Evolutionary conservation across 2,329 filamentous ascomycete species (phyloP).

Genomic region (Hypoxylon sp.): DNA sequence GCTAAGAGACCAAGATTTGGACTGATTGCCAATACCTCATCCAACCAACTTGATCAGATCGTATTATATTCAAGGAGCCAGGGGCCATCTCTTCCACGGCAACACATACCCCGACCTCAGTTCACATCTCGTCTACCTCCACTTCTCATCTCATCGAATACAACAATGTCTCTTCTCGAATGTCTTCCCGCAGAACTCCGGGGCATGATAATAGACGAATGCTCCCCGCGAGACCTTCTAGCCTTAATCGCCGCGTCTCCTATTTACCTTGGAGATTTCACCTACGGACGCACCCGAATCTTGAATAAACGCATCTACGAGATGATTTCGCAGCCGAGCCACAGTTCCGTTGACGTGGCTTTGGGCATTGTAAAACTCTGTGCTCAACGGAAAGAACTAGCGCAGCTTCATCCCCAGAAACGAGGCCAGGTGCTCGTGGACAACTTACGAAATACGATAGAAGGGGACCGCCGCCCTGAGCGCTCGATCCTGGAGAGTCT

Average conservation of each 20-base stretch:
- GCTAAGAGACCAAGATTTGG: background rate
- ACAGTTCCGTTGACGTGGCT: background rate
- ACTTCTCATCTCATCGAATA: background rate
- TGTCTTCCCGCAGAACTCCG: background rate
- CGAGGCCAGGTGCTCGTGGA: background rate
- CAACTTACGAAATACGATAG: background rate
- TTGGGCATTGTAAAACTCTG: background rate
- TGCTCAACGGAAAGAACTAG: background rate
- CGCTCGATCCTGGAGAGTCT: background rate
- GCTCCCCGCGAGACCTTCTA: background rate
- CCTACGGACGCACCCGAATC: background rate
- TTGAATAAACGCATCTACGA: background rate
- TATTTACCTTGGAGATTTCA: background rate
- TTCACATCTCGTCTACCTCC: background rate
- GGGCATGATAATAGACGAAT: background rate
- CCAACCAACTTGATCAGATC: background rate
- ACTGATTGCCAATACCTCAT: background rate
- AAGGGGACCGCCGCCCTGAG: background rate
- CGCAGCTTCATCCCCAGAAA: background rate
- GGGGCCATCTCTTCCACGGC: background rate
- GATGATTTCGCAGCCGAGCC: background rate
- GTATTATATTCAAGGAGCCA: background rate
- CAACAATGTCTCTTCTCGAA: background rate
- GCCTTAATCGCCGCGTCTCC: background rate
- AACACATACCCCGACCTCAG: background rate